Evolutionary conservation across 2,329 filamentous ascomycete genomes (phyloP).

Genomic region (Pyrenophora teres): DNA sequence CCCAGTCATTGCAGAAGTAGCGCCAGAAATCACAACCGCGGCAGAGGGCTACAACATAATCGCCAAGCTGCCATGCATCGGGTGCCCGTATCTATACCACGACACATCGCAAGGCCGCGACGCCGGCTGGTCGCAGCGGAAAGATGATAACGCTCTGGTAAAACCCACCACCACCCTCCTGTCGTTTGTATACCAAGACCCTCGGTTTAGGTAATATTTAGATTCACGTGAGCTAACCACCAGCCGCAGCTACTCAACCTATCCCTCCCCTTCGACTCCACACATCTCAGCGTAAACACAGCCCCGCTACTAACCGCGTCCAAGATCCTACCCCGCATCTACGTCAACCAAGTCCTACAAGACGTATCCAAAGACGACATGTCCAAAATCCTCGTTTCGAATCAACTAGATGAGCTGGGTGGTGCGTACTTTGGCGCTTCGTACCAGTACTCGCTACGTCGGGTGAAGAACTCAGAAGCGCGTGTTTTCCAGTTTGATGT

Average conservation of each 20-base stretch:
- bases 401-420: constrained; percentile 30
- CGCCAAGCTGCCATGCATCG: constrained; percentile 40
- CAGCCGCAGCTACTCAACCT: constrained; percentile 36
- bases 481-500: constrained; percentile 39
- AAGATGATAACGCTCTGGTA: constrained; percentile 38
- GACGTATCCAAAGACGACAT: constrained; percentile 27
- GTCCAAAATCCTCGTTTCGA: constrained; percentile 16
- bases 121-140: constrained; percentile 30
- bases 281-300: constrained; percentile 35
- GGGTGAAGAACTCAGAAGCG: constrained; percentile 21
- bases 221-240: not conserved
- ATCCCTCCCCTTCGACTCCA: constrained; percentile 33
- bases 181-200: too few species aligned
- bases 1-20: constrained; percentile 20
- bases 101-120: constrained; percentile 33
- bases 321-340: constrained; percentile 29
- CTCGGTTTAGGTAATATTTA: too few species aligned
- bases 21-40: constrained; percentile 39
- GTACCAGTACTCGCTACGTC: constrained; percentile 33
- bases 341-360: constrained; percentile 36
- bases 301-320: constrained; percentile 24
- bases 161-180: too few species aligned
- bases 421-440: constrained; percentile 36
- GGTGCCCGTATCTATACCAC: constrained; percentile 41
- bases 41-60: constrained; percentile 40